Evolutionary conservation across 2,329 filamentous ascomycete genomes (phyloP).

Genomic region (Aspergillus piperis): DNA sequence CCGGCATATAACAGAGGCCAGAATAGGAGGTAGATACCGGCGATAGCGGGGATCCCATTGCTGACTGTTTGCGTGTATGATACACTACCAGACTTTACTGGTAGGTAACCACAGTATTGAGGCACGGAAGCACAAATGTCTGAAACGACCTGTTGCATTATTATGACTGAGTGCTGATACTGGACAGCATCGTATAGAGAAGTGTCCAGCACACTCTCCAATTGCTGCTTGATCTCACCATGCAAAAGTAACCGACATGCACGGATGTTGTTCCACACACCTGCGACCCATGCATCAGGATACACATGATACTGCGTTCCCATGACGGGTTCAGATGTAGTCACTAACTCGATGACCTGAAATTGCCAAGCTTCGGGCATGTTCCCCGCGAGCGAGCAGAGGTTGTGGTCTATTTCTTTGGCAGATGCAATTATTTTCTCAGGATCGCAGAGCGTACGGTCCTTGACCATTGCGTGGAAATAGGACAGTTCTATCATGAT

Average conservation of each 20-base stretch:
- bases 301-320: constrained; percentile 12
- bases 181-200: not conserved
- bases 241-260: constrained; percentile 17
- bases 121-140: constrained; percentile 8
- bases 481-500: not conserved
- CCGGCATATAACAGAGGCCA: constrained; percentile 18
- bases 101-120: constrained; percentile 1
- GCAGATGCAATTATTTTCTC: not conserved
- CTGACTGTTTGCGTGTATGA: not conserved
- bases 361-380: not conserved
- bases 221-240: constrained; percentile 11
- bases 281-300: constrained; percentile 17
- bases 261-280: constrained; percentile 18
- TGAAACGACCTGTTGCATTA: not conserved
- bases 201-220: not conserved
- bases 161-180: not conserved
- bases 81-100: not conserved
- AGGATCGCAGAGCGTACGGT: not conserved
- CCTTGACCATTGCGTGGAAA: constrained; percentile 1
- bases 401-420: not conserved
- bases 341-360: not conserved
- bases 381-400: not conserved
- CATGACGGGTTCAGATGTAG: not conserved
- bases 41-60: constrained; percentile 10
- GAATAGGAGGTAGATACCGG: constrained; percentile 15